phyloP scores from a whole-genome alignment of 257 asterid species.

The Gardenia jasminoides region DNA sequence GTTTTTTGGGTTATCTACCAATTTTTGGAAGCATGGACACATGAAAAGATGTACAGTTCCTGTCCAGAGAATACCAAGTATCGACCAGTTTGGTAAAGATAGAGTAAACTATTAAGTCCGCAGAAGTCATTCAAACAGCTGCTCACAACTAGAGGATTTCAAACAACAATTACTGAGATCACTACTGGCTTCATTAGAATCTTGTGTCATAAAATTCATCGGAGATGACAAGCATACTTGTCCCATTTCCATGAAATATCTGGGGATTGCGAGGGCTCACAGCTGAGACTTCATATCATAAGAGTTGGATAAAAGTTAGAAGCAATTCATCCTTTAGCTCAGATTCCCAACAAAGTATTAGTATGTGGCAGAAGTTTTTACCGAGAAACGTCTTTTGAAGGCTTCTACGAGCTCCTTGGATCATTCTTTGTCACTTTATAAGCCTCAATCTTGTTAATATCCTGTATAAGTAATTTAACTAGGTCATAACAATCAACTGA shows the following conservation, averaged over 20 bases:
- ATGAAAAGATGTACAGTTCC: not conserved
- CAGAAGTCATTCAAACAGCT: not conserved
- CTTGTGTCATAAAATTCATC: conserved; percentile 1
- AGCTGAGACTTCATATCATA: conserved; percentile 18
- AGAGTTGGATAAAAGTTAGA: not conserved
- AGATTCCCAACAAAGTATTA: not conserved
- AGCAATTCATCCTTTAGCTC: not conserved
- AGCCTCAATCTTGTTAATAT: conserved; percentile 76
- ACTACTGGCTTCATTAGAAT: too few species aligned
- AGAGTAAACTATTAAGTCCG: not conserved
- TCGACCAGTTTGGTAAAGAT: not conserved
- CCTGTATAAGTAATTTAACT: conserved; percentile 39
- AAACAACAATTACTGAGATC: not conserved
- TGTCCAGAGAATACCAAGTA: not conserved
- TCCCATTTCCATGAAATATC: not conserved
- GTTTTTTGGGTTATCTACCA: not conserved
- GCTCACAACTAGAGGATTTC: not conserved
- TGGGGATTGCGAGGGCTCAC: conserved; percentile 8
- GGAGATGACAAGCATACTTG: not conserved
- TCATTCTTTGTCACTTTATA: conserved; percentile 61
- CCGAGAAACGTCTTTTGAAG: conserved; percentile 60
- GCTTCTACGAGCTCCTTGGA: conserved; percentile 58
- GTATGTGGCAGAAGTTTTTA: conserved; percentile 8
- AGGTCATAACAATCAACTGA: not conserved
- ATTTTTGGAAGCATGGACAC: not conserved